Percentiles rank a stretch among this genome's conserved stretches.
phyloP scores from a whole-genome alignment of 768 basidiomycete genomes.

The Leccinum broughii region DNA sequence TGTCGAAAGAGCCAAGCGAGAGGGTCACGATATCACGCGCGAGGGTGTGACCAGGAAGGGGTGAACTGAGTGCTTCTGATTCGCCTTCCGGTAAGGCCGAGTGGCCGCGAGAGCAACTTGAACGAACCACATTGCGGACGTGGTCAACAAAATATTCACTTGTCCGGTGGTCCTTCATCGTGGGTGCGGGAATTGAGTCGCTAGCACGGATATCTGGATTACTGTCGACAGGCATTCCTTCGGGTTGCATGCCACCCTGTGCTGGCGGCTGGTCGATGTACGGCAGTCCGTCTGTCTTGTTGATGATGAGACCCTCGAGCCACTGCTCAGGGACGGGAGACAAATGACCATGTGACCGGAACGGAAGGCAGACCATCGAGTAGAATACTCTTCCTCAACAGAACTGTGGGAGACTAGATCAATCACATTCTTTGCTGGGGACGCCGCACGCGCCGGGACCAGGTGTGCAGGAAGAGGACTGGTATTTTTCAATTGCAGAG shows the following conservation, averaged over 20 bases:
- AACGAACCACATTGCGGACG: background rate
- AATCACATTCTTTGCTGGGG: constrained; percentile 3
- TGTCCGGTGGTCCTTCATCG: constrained; percentile 1
- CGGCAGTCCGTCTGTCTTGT: background rate
- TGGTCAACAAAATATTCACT: background rate
- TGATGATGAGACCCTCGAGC: background rate
- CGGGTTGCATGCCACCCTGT: background rate
- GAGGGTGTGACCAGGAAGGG: background rate
- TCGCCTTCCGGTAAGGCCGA: constrained; percentile 1
- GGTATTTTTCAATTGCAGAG: background rate
- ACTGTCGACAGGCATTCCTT: background rate
- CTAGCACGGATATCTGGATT: background rate
- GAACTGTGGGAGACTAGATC: constrained; percentile 7
- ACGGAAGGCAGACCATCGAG: constrained; percentile 27
- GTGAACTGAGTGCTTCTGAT: background rate
- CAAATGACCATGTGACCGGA: constrained; percentile 25
- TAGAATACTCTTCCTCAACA: background rate
- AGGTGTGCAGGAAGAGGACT: background rate
- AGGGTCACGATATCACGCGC: constrained; percentile 10
- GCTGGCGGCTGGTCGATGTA: background rate
- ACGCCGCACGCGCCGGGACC: background rate
- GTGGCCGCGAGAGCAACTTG: background rate
- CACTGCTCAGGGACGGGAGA: constrained; percentile 2
- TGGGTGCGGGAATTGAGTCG: background rate
- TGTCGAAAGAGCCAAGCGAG: constrained; percentile 36